phyloP scores from a whole-genome alignment of 345 rosid species.

The Citrus maxima region DNA sequence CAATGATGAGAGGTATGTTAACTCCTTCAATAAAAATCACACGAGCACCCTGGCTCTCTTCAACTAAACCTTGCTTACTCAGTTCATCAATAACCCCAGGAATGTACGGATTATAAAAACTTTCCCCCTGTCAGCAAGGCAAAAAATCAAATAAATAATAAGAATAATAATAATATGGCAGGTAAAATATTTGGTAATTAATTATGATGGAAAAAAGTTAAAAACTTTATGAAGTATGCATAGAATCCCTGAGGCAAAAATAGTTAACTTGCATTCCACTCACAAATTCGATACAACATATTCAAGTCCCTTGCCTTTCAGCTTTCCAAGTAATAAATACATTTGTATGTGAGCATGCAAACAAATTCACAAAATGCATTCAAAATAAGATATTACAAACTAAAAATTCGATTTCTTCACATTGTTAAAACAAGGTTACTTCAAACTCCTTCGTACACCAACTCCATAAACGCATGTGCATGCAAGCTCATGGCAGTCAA shows the following conservation, averaged over 20 bases:
- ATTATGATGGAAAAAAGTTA: background rate
- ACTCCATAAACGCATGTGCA: background rate
- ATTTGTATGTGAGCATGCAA: background rate
- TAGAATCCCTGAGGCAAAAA: background rate
- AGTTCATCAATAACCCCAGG: slow-evolving; percentile 55
- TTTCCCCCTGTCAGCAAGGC: slow-evolving; percentile 73
- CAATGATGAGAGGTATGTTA: slow-evolving; percentile 86
- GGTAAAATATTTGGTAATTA: background rate
- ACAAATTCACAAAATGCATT: background rate
- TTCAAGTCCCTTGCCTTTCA: background rate
- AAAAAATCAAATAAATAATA: background rate
- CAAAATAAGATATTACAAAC: background rate
- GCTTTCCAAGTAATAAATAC: background rate
- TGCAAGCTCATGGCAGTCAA: background rate
- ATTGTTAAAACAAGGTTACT: background rate
- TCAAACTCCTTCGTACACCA: background rate
- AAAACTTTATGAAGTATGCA: background rate
- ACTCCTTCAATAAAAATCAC: slow-evolving; percentile 75
- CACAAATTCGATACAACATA: background rate
- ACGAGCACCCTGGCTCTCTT: slow-evolving; percentile 92
- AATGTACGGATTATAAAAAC: slow-evolving; percentile 88
- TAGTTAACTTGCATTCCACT: background rate
- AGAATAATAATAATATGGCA: background rate
- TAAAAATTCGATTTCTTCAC: background rate
- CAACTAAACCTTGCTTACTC: slow-evolving; percentile 58